Conservation (phyloP, 345 rosid species). For the Heritiera fomes region DNA sequence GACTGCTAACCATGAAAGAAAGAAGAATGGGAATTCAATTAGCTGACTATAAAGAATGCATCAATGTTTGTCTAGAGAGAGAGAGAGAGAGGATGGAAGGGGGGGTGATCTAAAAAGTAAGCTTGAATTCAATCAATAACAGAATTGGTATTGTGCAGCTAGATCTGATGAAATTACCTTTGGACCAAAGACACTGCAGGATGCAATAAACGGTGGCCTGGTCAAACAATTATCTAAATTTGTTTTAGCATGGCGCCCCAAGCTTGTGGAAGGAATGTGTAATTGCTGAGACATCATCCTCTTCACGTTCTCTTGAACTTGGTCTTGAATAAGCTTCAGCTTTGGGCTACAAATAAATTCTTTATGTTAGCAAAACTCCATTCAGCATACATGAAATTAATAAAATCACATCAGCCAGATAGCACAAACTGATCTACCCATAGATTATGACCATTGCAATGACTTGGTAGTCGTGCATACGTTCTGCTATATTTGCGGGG, state of each 20-base stretch:
- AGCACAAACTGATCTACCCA: slow-evolving; percentile 47
- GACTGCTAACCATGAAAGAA: background rate
- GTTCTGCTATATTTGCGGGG: slow-evolving; percentile 45
- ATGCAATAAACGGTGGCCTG: slow-evolving; percentile 70
- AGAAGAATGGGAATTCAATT: no score
- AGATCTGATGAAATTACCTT: slow-evolving; percentile 47
- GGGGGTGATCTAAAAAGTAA: background rate
- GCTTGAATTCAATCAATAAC: background rate
- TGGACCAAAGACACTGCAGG: slow-evolving; percentile 78
- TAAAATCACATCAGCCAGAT: slow-evolving; percentile 2
- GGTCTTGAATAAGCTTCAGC: slow-evolving; percentile 61
- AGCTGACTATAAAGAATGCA: no score
- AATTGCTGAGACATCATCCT: slow-evolving; percentile 74
- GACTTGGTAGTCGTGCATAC: slow-evolving; percentile 77
- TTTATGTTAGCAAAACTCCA: background rate
- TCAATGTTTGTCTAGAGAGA: no score
- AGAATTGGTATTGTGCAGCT: background rate
- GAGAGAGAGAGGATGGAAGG: no score
- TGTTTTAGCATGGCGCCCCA: slow-evolving; percentile 26
- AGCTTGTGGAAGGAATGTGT: slow-evolving; percentile 42
- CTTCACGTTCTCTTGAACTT: slow-evolving; percentile 76
- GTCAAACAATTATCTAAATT: slow-evolving; percentile 7
- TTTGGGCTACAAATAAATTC: slow-evolving; percentile 52
- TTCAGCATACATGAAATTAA: slow-evolving; percentile 19
- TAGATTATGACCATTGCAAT: slow-evolving; percentile 80